These are phyloP conservation scores for Eucalyptus paniculata DNA, from an alignment of 345 rosid genomes.

Conservation along the genomic window DNA sequence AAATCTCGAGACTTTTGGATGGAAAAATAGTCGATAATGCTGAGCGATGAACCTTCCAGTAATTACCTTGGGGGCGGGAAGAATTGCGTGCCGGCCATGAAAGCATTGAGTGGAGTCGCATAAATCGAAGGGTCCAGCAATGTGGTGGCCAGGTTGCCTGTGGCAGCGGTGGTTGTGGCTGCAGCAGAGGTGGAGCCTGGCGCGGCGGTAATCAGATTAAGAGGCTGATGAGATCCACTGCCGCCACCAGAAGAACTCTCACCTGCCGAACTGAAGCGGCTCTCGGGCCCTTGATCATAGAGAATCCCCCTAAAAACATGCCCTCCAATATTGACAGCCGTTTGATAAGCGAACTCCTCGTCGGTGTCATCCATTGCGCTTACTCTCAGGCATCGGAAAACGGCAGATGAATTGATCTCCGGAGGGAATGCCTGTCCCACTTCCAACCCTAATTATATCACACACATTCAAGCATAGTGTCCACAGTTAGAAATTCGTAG, in stretches of 20 bases:
- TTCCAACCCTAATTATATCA: conserved; percentile 39
- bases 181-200: not conserved
- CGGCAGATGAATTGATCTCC: conserved; percentile 43
- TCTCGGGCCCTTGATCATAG: conserved; percentile 36
- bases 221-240: conserved; percentile 13
- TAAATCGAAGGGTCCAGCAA: conserved; percentile 10
- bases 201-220: conserved; percentile 9
- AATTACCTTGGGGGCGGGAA: conserved; percentile 26
- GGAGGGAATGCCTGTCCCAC: conserved; percentile 34
- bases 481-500: not conserved
- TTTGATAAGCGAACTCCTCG: conserved; percentile 59
- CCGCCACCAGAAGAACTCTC: conserved; percentile 26
- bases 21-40: not conserved
- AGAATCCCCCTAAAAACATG: conserved; percentile 66
- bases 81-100: conserved; percentile 32
- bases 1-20: not conserved
- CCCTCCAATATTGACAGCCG: conserved; percentile 67
- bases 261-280: not conserved
- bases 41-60: not conserved
- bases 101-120: conserved; percentile 22
- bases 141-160: not conserved
- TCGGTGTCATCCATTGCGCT: conserved; percentile 38
- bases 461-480: not conserved
- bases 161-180: not conserved
- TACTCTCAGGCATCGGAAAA: conserved; percentile 54